Conservation (phyloP, 257 asterid species). For the Salvia splendens region DNA sequence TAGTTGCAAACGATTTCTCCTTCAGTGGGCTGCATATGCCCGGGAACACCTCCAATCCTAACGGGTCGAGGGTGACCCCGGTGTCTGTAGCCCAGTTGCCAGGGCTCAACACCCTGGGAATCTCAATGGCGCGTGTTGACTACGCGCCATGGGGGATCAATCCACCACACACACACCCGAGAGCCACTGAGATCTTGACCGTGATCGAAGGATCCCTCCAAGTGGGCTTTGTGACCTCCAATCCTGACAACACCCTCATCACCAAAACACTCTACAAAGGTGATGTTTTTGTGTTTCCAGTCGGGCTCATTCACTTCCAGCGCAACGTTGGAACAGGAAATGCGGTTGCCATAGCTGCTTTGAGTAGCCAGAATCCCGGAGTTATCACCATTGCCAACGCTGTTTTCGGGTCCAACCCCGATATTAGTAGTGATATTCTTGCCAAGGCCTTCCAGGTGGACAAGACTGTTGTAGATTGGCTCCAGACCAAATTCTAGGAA, state of each 20-base stretch:
- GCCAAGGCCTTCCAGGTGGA: conserved; percentile 45
- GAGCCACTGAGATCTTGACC: conserved; percentile 40
- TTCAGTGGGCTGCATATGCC: conserved; percentile 28
- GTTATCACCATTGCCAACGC: conserved; percentile 33
- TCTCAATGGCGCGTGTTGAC: conserved; percentile 36
- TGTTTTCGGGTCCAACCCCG: conserved; percentile 39
- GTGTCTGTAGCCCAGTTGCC: conserved; percentile 18
- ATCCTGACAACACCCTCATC: conserved; percentile 28
- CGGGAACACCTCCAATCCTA: conserved; percentile 32
- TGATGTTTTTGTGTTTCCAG: conserved; percentile 38
- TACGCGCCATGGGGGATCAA: conserved; percentile 38
- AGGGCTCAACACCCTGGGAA: conserved; percentile 34
- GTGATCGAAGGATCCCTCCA: conserved; percentile 42
- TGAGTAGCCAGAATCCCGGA: conserved; percentile 40
- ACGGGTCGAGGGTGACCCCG: conserved; percentile 28
- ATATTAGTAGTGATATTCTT: conserved; percentile 27
- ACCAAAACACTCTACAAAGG: conserved; percentile 38
- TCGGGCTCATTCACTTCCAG: conserved; percentile 29
- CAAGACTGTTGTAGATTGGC: conserved; percentile 28
- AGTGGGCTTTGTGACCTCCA: conserved; percentile 44
- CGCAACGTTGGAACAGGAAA: conserved; percentile 20
- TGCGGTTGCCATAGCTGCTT: conserved; percentile 24
- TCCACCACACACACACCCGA: conserved; percentile 47
- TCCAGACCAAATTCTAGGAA: conserved; percentile 35
- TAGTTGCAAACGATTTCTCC: conserved; percentile 31